Evolutionary conservation across 208 protist genomes (phyloP).

Genomic region (Acanthamoeba castellanii): DNA sequence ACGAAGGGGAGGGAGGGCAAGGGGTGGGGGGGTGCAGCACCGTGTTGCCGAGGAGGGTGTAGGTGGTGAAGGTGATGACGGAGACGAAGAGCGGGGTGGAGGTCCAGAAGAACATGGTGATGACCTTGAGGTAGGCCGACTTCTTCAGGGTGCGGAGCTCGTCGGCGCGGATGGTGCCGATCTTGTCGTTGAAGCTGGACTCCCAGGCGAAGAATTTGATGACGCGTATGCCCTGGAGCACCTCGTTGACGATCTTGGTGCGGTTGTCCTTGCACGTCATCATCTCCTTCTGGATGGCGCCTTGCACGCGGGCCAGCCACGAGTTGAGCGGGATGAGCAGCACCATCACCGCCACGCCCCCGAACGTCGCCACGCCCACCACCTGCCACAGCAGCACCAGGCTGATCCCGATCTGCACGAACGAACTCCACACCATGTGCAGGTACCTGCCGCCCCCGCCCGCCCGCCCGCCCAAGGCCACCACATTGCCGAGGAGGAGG

Average conservation of each 20-base stretch:
- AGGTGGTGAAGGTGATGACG: slow-evolving; percentile 80
- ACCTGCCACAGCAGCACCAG: slow-evolving; percentile 65
- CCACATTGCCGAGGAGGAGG: too few species aligned
- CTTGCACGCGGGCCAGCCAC: background rate
- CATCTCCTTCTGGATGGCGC: slow-evolving; percentile 68
- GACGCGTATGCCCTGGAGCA: slow-evolving; percentile 93
- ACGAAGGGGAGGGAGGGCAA: background rate
- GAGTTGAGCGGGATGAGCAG: slow-evolving; percentile 83
- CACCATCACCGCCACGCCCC: slow-evolving; percentile 77
- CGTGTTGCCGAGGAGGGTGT: slow-evolving; percentile 19
- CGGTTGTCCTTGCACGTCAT: slow-evolving; percentile 74
- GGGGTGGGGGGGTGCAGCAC: slow-evolving; percentile 49
- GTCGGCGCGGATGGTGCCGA: background rate
- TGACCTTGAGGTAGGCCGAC: background rate
- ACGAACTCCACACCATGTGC: slow-evolving; percentile 86
- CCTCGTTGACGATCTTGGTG: slow-evolving; percentile 89
- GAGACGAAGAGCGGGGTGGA: slow-evolving; percentile 78
- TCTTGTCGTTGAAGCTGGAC: slow-evolving; percentile 75
- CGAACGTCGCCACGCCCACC: slow-evolving; percentile 73
- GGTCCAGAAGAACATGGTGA: slow-evolving; percentile 57
- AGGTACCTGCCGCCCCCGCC: slow-evolving; percentile 82
- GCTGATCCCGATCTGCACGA: slow-evolving; percentile 86
- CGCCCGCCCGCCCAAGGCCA: too few species aligned
- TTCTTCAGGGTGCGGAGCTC: slow-evolving; percentile 20
- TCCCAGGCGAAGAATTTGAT: slow-evolving; percentile 94